Percentiles rank a stretch among this genome's conserved stretches.
These are phyloP conservation scores for Gelatoporia subvermispora DNA, from an alignment of 768 basidiomycete species.

Conservation along the genomic window DNA sequence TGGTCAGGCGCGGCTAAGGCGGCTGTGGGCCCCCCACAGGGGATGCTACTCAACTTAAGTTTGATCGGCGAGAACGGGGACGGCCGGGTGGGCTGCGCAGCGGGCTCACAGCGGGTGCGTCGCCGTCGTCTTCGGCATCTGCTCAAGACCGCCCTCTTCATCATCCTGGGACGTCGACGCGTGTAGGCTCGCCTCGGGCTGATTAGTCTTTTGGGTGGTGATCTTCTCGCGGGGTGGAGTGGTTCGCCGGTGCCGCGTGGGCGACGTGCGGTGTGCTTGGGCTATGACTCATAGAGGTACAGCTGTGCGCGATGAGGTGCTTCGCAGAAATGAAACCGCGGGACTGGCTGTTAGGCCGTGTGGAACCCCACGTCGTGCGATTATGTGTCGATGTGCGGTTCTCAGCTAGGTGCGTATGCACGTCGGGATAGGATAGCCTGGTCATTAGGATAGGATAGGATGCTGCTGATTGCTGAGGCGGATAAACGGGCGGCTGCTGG, in stretches of 20 bases:
- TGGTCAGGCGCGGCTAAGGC: slow-evolving; percentile 21
- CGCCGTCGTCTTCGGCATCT: slow-evolving; percentile 15
- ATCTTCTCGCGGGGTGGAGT: slow-evolving; percentile 97
- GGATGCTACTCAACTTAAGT: slow-evolving; percentile 7
- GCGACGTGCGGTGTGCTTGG: slow-evolving; percentile 96
- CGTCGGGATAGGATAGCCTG: no score
- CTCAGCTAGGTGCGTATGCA: no score
- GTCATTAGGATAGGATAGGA: no score
- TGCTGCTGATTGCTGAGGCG: no score
- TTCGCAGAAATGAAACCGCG: no score
- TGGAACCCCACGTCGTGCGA: no score
- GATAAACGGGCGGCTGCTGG: no score
- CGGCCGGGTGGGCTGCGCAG: slow-evolving; percentile 15
- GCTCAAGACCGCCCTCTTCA: slow-evolving; percentile 36
- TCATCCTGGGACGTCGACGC: slow-evolving; percentile 27
- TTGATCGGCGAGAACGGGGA: slow-evolving; percentile 7
- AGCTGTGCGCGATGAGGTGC: no score
- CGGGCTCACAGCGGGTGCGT: no score
- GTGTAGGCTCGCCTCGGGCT: slow-evolving; percentile 30
- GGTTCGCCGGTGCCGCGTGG: slow-evolving; percentile 96
- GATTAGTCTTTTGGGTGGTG: slow-evolving; percentile 61
- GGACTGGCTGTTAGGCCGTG: no score
- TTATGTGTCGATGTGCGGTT: no score
- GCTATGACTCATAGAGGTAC: slow-evolving; percentile 96
- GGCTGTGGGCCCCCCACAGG: slow-evolving; percentile 10